Evolutionary conservation across 164 flowering plant species (phyloP).

Genomic region (Amborella trichopoda): DNA sequence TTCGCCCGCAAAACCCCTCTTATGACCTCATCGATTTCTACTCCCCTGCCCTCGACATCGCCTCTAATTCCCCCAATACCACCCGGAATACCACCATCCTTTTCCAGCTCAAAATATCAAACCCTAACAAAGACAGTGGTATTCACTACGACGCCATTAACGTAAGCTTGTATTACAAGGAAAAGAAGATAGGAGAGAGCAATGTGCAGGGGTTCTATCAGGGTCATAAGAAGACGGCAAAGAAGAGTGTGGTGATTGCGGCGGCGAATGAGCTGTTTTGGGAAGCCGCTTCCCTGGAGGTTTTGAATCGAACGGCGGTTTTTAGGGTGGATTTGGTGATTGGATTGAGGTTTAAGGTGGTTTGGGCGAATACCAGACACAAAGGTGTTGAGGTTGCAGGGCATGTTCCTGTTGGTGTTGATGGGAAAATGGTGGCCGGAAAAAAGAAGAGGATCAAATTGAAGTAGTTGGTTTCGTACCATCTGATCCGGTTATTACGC

Average conservation of each 20-base stretch:
- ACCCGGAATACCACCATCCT: slow-evolving; percentile 23
- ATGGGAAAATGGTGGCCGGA: slow-evolving; percentile 18
- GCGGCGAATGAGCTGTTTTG: slow-evolving; percentile 12
- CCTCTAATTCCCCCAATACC: slow-evolving; percentile 11
- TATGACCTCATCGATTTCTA: slow-evolving; percentile 28
- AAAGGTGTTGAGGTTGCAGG: slow-evolving; percentile 21
- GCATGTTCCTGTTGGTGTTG: slow-evolving; percentile 25
- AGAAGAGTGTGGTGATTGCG: slow-evolving; percentile 1
- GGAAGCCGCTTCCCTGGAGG: slow-evolving; percentile 11
- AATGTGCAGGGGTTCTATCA: slow-evolving; percentile 33
- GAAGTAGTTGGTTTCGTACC: too few relatives aligned
- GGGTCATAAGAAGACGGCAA: slow-evolving; percentile 45
- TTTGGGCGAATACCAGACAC: slow-evolving; percentile 31
- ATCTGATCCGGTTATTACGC: too few relatives aligned
- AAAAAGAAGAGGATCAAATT: slow-evolving; percentile 30
- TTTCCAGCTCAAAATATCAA: slow-evolving; percentile 35
- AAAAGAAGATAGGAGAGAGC: slow-evolving; percentile 10
- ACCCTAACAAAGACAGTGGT: slow-evolving; percentile 62
- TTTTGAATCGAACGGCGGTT: slow-evolving; percentile 13
- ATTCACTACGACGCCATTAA: slow-evolving; percentile 44
- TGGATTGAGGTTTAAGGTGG: slow-evolving; percentile 48
- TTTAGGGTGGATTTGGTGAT: slow-evolving; percentile 57
- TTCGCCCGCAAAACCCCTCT: slow-evolving; percentile 36
- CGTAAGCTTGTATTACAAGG: slow-evolving; percentile 26
- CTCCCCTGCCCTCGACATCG: slow-evolving; percentile 45